Conservation (phyloP, 208 protist genomes). For the Trypanosoma mega region DNA sequence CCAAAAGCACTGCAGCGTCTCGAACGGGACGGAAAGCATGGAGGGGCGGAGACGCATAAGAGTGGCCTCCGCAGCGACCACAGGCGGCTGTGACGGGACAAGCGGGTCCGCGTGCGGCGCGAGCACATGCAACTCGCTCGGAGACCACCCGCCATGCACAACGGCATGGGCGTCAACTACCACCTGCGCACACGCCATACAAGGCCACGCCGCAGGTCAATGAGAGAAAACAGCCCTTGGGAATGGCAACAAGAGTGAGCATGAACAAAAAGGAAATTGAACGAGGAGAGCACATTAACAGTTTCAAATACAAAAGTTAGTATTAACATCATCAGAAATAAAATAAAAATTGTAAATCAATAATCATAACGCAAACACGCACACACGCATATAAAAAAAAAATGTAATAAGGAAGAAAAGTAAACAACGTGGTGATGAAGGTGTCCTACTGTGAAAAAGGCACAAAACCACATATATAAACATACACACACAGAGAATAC, state of each 20-base stretch:
- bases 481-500: too few relatives aligned
- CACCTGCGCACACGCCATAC: constrained; percentile 19
- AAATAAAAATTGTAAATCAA: too few relatives aligned
- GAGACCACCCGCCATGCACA: constrained; percentile 27
- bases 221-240: background rate
- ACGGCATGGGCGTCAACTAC: constrained; percentile 14
- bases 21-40: constrained; percentile 15
- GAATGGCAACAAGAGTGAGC: too few relatives aligned
- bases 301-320: background rate
- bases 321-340: background rate
- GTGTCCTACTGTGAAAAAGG: too few relatives aligned
- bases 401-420: too few relatives aligned
- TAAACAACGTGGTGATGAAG: too few relatives aligned
- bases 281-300: background rate
- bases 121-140: constrained; percentile 15
- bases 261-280: background rate
- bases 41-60: constrained; percentile 11
- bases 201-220: background rate
- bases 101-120: constrained; percentile 15
- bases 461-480: too few relatives aligned
- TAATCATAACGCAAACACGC: too few relatives aligned
- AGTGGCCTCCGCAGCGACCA: constrained; percentile 1
- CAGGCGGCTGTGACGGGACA: background rate
- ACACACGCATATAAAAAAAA: too few relatives aligned
- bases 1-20: constrained; percentile 23